Evolutionary conservation across 2,329 filamentous ascomycete genomes (phyloP).

Genomic region (Cercospora beticola): DNA sequence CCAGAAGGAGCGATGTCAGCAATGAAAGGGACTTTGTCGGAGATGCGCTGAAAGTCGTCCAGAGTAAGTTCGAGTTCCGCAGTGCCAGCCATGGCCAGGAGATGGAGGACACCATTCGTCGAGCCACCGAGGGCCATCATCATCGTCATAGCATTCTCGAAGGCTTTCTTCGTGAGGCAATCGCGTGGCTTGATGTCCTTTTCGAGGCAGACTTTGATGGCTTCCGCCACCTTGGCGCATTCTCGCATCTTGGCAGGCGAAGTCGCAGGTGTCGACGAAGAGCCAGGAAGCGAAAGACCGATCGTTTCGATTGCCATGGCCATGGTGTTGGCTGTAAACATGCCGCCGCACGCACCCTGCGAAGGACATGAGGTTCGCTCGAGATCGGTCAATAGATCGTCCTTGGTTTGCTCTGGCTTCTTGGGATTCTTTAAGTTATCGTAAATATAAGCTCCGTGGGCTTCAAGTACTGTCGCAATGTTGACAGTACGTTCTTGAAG

Average conservation of each 20-base stretch:
- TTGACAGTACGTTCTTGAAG: constrained; percentile 79
- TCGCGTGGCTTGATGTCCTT: constrained; percentile 78
- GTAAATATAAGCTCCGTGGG: constrained; percentile 78
- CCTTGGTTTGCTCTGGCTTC: constrained; percentile 65
- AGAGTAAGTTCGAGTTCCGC: constrained; percentile 75
- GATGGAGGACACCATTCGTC: constrained; percentile 85
- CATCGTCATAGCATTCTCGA: constrained; percentile 85
- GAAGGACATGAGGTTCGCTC: constrained; percentile 76
- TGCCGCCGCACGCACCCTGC: constrained; percentile 80
- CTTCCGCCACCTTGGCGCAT: constrained; percentile 76
- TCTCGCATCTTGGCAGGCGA: constrained; percentile 83
- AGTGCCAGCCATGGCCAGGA: constrained; percentile 85
- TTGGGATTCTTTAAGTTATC: constrained; percentile 69
- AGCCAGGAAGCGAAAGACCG: constrained; percentile 78
- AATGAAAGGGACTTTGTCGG: constrained; percentile 79
- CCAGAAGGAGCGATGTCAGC: constrained; percentile 83
- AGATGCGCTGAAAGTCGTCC: constrained; percentile 79
- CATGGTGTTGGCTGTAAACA: constrained; percentile 97
- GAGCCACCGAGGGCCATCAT: constrained; percentile 91
- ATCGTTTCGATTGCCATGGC: constrained; percentile 87
- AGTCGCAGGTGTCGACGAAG: constrained; percentile 76
- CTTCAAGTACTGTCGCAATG: constrained; percentile 85
- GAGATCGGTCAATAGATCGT: constrained; percentile 81
- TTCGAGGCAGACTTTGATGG: constrained; percentile 77
- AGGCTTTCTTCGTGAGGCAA: constrained; percentile 74